These are phyloP conservation scores for Populus hybrid DNA, from an alignment of 441 rosid species.

Conservation along the genomic window DNA sequence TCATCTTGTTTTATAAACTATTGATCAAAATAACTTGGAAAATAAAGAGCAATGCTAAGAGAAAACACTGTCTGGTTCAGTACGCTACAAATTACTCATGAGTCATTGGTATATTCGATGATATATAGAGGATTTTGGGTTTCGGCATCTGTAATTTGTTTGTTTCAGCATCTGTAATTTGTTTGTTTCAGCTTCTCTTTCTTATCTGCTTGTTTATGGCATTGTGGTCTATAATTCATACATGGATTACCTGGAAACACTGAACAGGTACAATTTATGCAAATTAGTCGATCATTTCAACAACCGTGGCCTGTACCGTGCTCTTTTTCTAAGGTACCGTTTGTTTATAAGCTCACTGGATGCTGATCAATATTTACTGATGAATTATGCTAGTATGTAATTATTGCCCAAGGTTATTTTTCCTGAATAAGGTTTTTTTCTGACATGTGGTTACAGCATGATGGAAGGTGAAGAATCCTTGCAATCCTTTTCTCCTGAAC, in stretches of 20 bases:
- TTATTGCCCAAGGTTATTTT: neutral
- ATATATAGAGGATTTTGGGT: neutral
- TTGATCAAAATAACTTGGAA: neutral
- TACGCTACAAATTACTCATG: too few relatives aligned
- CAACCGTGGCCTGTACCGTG: slow-evolving; percentile 80
- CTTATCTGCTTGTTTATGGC: neutral
- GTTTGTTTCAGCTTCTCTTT: neutral
- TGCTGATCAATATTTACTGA: neutral
- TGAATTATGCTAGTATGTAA: neutral
- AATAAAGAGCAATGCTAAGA: neutral
- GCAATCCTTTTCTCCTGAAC: slow-evolving; percentile 76
- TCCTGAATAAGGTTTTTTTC: slow-evolving; percentile 1
- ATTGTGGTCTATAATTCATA: neutral
- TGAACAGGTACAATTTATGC: slow-evolving; percentile 73
- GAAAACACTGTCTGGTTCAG: neutral
- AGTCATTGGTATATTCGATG: neutral
- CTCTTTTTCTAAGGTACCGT: slow-evolving; percentile 76
- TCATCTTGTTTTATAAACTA: neutral
- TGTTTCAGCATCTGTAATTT: neutral
- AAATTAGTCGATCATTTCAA: slow-evolving; percentile 80
- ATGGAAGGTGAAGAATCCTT: slow-evolving; percentile 96
- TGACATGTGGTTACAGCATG: slow-evolving; percentile 45
- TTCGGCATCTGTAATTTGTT: slow-evolving; percentile 2
- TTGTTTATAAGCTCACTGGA: neutral
- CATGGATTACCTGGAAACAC: slow-evolving; percentile 18